Evolutionary conservation across 371 early-diverging fungal genomes (phyloP).

Genomic region (Apophysomyces ossiformis): DNA sequence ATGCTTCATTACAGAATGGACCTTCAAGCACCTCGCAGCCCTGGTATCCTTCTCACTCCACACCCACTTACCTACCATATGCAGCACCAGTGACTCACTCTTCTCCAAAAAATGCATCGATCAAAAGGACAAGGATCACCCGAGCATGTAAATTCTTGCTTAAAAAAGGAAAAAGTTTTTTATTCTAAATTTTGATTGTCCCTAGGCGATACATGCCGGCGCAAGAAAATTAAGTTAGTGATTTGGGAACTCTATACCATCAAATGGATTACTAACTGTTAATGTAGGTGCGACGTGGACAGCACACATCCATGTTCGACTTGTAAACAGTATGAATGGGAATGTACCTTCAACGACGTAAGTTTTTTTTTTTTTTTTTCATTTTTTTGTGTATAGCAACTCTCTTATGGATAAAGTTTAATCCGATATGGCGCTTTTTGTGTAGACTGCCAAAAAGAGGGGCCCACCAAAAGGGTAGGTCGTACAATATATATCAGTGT

Average conservation of each 20-base stretch:
- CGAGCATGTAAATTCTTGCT: constrained; percentile 41
- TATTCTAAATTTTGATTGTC: neutral
- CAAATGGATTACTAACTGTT: neutral
- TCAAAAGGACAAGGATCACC: constrained; percentile 35
- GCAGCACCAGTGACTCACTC: neutral
- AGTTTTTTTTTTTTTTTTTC: neutral
- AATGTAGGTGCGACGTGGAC: constrained; percentile 48
- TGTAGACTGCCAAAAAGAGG: constrained; percentile 46
- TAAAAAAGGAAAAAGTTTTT: neutral
- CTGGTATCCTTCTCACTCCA: neutral
- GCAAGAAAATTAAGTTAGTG: constrained; percentile 51
- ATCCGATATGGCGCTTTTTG: neutral
- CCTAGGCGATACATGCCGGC: constrained; percentile 52
- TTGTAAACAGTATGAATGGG: constrained; percentile 46
- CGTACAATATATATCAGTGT: neutral
- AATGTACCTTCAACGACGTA: constrained; percentile 54
- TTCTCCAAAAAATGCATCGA: neutral
- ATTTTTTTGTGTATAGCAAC: neutral
- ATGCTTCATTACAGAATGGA: neutral
- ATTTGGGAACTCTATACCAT: neutral
- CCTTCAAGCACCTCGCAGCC: neutral
- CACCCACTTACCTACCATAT: neutral
- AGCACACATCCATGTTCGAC: constrained; percentile 42
- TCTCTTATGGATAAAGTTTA: neutral
- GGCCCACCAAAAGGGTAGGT: constrained; percentile 57